Percentiles rank a stretch among this genome's conserved stretches.
Conservation (phyloP, 768 basidiomycete species). For the Suillus subaureus region DNA sequence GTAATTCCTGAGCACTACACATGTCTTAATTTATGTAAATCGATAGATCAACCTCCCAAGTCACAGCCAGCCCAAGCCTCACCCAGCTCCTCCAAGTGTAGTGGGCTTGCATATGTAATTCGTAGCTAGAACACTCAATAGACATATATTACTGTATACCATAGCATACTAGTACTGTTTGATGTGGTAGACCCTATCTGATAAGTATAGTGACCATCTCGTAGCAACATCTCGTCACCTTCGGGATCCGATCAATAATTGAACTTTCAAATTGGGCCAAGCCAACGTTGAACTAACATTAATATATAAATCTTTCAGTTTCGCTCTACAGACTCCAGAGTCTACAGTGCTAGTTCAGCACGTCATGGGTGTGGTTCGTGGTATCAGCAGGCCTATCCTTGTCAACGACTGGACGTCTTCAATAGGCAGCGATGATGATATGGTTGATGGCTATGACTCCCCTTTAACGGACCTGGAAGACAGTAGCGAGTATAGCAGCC, state of each 20-base stretch:
- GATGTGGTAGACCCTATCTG: too few species aligned
- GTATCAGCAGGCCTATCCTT: neutral
- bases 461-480: slow-evolving; percentile 6
- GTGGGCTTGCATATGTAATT: too few species aligned
- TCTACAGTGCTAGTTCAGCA: neutral
- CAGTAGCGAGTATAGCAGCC: neutral
- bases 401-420: neutral
- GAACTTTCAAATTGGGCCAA: neutral
- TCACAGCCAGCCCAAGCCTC: too few species aligned
- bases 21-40: too few species aligned
- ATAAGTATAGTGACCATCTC: too few species aligned
- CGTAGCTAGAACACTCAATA: too few species aligned
- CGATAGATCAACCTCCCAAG: too few species aligned
- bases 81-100: too few species aligned
- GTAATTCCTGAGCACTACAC: too few species aligned
- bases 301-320: neutral
- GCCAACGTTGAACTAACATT: too few species aligned
- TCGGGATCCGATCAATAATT: neutral
- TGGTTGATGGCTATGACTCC: neutral
- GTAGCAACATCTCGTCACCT: neutral
- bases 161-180: too few species aligned
- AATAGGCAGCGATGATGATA: neutral
- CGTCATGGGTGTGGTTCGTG: neutral
- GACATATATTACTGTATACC: too few species aligned
- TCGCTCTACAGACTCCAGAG: neutral